A percentile compares a stretch with the other conserved stretches of the same genome.
Conservation (phyloP, 257 asterid genomes). For the Dorcoceras hygrometricum region DNA sequence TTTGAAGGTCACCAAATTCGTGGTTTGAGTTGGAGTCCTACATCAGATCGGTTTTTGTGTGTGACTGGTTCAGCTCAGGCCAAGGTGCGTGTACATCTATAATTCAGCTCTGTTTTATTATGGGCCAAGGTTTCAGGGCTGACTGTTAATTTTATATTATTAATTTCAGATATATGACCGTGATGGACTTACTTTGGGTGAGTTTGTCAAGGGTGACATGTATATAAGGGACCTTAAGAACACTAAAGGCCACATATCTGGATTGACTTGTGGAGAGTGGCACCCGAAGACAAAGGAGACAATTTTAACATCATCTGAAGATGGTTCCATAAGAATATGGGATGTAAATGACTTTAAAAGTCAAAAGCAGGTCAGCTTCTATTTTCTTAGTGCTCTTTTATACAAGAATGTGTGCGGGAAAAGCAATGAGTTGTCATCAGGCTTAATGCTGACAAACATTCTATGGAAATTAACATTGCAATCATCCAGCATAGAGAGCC, state of each 20-base stretch:
- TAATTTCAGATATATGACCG: conserved; percentile 82
- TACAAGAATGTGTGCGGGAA: neutral
- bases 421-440: conserved; percentile 17
- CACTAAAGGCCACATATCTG: conserved; percentile 95
- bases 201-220: conserved; percentile 95
- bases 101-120: conserved; percentile 13
- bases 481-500: conserved; percentile 6
- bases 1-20: conserved; percentile 98
- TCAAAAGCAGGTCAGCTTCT: conserved; percentile 80
- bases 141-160: conserved; percentile 22
- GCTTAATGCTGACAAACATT: conserved; percentile 1
- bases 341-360: conserved; percentile 88
- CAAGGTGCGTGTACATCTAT: conserved; percentile 49
- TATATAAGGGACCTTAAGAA: conserved; percentile 94
- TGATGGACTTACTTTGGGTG: conserved; percentile 93
- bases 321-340: conserved; percentile 93
- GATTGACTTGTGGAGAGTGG: conserved; percentile 98
- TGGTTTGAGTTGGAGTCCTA: conserved; percentile 97
- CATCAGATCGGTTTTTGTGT: conserved; percentile 85
- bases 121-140: conserved; percentile 13
- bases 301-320: conserved; percentile 90
- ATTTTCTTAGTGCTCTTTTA: conserved; percentile 11
- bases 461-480: neutral
- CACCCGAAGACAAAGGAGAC: conserved; percentile 84
- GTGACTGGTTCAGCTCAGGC: conserved; percentile 99